Conservation (phyloP, 371 early-diverging fungal species). For the Lichtheimia corymbifera region DNA sequence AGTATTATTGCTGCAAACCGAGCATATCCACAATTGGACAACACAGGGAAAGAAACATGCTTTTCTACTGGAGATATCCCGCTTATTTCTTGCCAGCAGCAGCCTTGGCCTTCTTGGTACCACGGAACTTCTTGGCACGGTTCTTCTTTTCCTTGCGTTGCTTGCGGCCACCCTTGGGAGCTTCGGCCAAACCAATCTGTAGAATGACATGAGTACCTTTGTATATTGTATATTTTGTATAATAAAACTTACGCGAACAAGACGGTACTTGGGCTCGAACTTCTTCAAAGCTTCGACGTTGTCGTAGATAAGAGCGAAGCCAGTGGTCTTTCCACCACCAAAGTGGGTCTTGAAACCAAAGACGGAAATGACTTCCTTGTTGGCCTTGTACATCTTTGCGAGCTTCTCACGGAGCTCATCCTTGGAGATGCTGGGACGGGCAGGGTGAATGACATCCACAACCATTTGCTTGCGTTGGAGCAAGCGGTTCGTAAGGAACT, state of each 20-base stretch:
- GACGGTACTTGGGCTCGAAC: conserved; percentile 98
- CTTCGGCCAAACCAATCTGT: conserved; percentile 77
- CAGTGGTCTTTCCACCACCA: conserved; percentile 98
- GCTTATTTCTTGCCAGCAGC: conserved; percentile 45
- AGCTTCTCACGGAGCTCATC: conserved; percentile 94
- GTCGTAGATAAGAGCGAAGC: conserved; percentile 98
- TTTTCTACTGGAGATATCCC: not conserved
- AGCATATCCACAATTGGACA: too few relatives aligned
- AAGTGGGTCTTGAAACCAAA: conserved; percentile 96
- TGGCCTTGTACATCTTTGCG: conserved; percentile 95
- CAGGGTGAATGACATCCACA: conserved; percentile 96
- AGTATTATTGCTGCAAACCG: too few relatives aligned
- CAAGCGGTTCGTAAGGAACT: conserved; percentile 98
- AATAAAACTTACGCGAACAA: conserved; percentile 67
- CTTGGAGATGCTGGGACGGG: conserved; percentile 90
- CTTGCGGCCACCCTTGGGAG: conserved; percentile 88
- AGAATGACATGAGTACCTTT: not conserved
- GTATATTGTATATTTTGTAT: not conserved
- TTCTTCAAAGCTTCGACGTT: conserved; percentile 93
- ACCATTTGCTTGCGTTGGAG: conserved; percentile 98
- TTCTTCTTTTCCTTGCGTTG: conserved; percentile 99
- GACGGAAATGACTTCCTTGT: conserved; percentile 87
- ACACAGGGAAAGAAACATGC: too few relatives aligned
- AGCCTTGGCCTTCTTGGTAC: conserved; percentile 94
- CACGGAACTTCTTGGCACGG: conserved; percentile 98